Percentiles rank a stretch among this genome's conserved stretches.
These are phyloP conservation scores for Aspergillus ellipticus DNA, from an alignment of 495 filamentous ascomycete genomes.

Conservation along the genomic window DNA sequence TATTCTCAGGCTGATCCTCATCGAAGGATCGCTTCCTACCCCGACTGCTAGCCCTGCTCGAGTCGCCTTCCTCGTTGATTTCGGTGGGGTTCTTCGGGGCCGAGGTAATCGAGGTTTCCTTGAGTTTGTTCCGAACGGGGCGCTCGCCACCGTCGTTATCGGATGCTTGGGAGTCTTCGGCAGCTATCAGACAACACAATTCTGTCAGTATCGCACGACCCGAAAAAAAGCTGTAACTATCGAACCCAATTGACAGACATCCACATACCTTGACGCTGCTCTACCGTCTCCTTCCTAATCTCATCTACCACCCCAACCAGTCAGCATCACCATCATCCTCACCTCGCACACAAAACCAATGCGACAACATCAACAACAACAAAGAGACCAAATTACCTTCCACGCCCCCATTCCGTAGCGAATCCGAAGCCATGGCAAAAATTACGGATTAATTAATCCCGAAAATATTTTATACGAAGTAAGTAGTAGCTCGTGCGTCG, in stretches of 20 bases:
- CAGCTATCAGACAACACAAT: constrained; percentile 1
- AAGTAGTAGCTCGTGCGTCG: no score
- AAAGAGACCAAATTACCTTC: constrained; percentile 8
- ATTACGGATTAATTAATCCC: neutral
- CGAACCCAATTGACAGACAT: neutral
- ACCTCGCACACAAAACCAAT: neutral
- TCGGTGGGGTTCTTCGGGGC: constrained; percentile 17
- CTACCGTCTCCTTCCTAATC: neutral
- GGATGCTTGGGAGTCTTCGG: constrained; percentile 32
- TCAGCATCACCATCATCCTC: constrained; percentile 1
- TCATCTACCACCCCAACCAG: constrained; percentile 4
- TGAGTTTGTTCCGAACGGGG: constrained; percentile 58
- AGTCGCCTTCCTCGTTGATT: constrained; percentile 9
- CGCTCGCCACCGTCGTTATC: constrained; percentile 53
- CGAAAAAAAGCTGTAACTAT: constrained; percentile 3
- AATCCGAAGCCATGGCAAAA: constrained; percentile 15
- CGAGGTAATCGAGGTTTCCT: constrained; percentile 55
- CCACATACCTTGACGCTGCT: constrained; percentile 1
- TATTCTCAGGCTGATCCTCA: constrained; percentile 34
- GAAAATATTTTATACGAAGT: neutral
- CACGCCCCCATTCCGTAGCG: constrained; percentile 4
- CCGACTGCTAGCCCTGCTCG: constrained; percentile 26
- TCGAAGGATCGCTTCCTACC: constrained; percentile 59
- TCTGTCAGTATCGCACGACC: neutral
- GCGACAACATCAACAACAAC: no score